Evolutionary conservation across 257 asterid genomes (phyloP).

Genomic region (Solanum arcanum): DNA sequence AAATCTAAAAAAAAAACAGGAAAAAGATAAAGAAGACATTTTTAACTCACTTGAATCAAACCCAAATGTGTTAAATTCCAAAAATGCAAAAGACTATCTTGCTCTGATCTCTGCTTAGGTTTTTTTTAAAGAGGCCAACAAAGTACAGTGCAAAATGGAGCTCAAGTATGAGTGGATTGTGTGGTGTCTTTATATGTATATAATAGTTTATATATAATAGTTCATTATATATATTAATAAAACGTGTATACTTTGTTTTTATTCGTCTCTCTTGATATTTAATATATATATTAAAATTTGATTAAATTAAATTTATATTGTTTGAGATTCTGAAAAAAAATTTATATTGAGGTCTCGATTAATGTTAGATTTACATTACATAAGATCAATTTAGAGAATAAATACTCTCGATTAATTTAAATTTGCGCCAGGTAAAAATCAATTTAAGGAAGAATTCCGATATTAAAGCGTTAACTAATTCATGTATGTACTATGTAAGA

Average conservation of each 20-base stretch:
- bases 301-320: rapidly evolving
- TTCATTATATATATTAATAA: too few species aligned
- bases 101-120: neutral
- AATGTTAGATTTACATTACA: rapidly evolving
- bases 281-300: rapidly evolving
- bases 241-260: neutral
- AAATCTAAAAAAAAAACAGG: neutral
- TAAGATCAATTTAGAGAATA: too few species aligned
- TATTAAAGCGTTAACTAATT: too few species aligned
- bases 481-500: rapidly evolving
- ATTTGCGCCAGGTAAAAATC: rapidly evolving
- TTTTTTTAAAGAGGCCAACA: neutral
- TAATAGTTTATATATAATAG: neutral
- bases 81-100: neutral
- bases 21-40: neutral
- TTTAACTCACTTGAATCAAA: neutral
- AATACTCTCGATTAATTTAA: rapidly evolving
- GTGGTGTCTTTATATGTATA: neutral
- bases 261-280: too few species aligned
- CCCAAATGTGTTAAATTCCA: neutral
- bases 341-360: too few species aligned
- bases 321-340: too few species aligned
- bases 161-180: neutral
- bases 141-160: neutral
- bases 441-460: rapidly evolving